phyloP scores from a whole-genome alignment of 2,329 filamentous ascomycete species.

The Fusarium brachygibbosum region DNA sequence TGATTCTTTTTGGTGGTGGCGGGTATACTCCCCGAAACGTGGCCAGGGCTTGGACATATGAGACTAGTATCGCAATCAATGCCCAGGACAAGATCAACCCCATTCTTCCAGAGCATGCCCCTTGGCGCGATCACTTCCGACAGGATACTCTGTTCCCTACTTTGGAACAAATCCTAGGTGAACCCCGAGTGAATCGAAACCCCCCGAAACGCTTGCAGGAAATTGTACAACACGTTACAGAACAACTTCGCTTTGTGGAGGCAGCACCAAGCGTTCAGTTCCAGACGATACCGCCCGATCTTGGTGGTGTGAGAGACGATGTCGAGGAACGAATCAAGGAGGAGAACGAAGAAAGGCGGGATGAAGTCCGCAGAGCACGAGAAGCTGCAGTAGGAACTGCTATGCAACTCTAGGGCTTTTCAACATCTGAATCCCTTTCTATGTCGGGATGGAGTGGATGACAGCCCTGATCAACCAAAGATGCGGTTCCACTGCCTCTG shows the following conservation, averaged over 20 bases:
- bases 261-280: constrained; percentile 90
- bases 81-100: constrained; percentile 77
- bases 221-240: constrained; percentile 81
- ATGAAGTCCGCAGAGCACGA: constrained; percentile 63
- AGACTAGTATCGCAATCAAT: constrained; percentile 90
- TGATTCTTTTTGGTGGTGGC: constrained; percentile 93
- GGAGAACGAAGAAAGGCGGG: constrained; percentile 71
- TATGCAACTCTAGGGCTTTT: constrained; percentile 63
- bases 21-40: constrained; percentile 98
- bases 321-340: constrained; percentile 77
- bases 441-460: constrained; percentile 11
- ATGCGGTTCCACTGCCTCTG: not conserved
- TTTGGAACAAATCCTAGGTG: constrained; percentile 77
- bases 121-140: constrained; percentile 90
- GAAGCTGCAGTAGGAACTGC: constrained; percentile 70
- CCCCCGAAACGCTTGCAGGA: constrained; percentile 79
- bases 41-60: constrained; percentile 95
- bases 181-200: constrained; percentile 83
- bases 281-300: constrained; percentile 81
- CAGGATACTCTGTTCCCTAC: constrained; percentile 90
- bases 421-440: not conserved
- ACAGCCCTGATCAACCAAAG: constrained; percentile 18
- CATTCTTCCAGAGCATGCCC: constrained; percentile 82
- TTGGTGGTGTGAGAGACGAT: constrained; percentile 75
- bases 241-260: constrained; percentile 88